Percentiles rank a stretch among this genome's conserved stretches.
phyloP scores from a whole-genome alignment of 2,329 filamentous ascomycete species.

The Ceratocystis ficicola region DNA sequence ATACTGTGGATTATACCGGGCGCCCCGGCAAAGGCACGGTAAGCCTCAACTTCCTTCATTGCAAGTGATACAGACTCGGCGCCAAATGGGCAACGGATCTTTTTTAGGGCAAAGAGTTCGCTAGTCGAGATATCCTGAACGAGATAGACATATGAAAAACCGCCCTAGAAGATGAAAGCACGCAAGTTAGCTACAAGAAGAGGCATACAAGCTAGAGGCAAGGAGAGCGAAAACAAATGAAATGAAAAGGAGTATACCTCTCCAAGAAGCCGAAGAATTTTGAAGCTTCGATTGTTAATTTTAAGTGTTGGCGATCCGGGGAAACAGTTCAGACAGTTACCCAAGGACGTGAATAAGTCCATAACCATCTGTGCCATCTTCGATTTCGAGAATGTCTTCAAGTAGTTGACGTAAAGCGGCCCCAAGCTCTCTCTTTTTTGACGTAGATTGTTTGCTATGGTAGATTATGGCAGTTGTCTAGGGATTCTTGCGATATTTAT shows the following conservation, averaged over 20 bases:
- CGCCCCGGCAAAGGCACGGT: conserved; percentile 72
- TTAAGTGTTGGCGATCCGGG: conserved; percentile 86
- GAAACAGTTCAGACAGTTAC: conserved; percentile 93
- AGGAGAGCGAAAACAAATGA: conserved; percentile 11
- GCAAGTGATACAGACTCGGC: conserved; percentile 90
- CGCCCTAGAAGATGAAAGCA: conserved; percentile 47
- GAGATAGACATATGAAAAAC: conserved; percentile 98
- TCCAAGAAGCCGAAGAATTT: conserved; percentile 83
- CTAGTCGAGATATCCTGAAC: conserved; percentile 80
- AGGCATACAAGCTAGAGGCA: conserved; percentile 12
- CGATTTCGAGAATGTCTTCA: not conserved
- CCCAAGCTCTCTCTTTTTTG: not conserved
- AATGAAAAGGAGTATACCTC: conserved; percentile 46
- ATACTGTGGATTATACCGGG: conserved; percentile 77
- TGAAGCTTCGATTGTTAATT: conserved; percentile 90
- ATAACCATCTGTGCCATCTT: conserved; percentile 72
- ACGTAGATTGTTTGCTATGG: not conserved
- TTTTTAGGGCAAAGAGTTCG: conserved; percentile 87
- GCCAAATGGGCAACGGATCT: conserved; percentile 96
- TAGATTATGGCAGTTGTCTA: not conserved
- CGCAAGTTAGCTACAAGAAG: not conserved
- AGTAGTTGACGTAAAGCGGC: not conserved
- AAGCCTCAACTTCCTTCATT: conserved; percentile 94
- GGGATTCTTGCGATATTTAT: not conserved
- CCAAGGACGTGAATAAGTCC: conserved; percentile 81